phyloP scores from a whole-genome alignment of 176 grass and related monocot species.

The Rhynchospora breviuscula region DNA sequence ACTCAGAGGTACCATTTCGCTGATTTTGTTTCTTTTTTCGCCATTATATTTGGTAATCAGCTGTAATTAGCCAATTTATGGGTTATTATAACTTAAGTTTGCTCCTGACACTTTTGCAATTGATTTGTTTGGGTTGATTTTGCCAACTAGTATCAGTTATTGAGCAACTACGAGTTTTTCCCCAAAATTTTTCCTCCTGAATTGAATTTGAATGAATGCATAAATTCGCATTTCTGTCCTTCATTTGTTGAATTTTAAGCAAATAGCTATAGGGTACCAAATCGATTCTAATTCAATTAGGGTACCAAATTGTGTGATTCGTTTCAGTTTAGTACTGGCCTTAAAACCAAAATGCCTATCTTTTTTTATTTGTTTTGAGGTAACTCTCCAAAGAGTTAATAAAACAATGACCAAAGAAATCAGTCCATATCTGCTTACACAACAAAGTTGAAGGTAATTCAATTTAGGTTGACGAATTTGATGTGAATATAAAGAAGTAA shows the following conservation, averaged over 20 bases:
- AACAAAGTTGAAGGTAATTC: neutral
- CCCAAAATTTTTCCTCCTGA: neutral
- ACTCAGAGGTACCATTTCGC: slow-evolving; percentile 23
- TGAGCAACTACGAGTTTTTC: neutral
- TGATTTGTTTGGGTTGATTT: neutral
- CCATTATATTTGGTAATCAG: neutral
- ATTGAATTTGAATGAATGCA: neutral
- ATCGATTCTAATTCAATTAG: neutral
- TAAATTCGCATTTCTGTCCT: neutral
- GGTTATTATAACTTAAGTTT: neutral
- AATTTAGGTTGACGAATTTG: neutral
- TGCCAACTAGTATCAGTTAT: neutral
- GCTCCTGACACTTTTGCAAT: neutral
- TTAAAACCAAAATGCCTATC: neutral
- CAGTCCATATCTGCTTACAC: neutral
- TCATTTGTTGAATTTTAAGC: neutral
- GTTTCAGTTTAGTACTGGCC: neutral
- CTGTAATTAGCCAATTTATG: neutral
- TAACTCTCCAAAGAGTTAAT: neutral
- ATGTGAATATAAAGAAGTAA: neutral
- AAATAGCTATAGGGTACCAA: no score
- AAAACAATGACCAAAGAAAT: no score
- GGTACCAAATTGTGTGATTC: neutral
- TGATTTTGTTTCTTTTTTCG: neutral
- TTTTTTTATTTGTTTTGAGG: neutral